These are phyloP conservation scores for Conticribra weissflogii DNA, from an alignment of 108 stramenopile species.

Conservation along the genomic window DNA sequence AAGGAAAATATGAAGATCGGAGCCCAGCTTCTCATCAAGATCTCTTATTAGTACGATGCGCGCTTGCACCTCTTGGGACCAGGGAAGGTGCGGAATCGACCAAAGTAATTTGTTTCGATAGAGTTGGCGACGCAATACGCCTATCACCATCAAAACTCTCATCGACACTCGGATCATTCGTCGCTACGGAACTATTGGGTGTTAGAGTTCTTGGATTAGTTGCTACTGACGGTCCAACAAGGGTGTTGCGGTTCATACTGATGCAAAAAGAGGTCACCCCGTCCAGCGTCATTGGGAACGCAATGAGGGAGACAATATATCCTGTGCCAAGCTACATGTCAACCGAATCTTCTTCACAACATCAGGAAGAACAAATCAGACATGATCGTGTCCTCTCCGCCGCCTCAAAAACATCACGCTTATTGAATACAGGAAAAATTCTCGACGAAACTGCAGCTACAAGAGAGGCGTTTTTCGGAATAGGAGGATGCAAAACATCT, in stretches of 20 bases:
- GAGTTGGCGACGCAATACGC: constrained; percentile 54
- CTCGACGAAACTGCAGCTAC: constrained; percentile 48
- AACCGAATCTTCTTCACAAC: neutral
- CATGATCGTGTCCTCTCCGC: constrained; percentile 1
- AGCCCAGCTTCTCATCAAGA: constrained; percentile 60
- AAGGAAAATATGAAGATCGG: constrained; percentile 66
- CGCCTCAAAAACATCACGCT: constrained; percentile 25
- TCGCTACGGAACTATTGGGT: constrained; percentile 32
- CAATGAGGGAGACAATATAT: constrained; percentile 24
- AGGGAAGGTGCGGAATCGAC: constrained; percentile 70
- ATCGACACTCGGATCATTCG: constrained; percentile 18
- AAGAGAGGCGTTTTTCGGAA: constrained; percentile 46
- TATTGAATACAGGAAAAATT: constrained; percentile 25
- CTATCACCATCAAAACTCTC: constrained; percentile 66
- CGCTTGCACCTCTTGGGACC: constrained; percentile 63
- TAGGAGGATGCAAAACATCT: constrained; percentile 6
- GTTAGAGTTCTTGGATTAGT: constrained; percentile 65
- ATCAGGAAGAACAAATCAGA: neutral
- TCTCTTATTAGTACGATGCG: constrained; percentile 59
- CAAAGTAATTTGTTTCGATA: constrained; percentile 61
- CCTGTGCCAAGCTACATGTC: constrained; percentile 10
- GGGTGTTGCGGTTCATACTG: constrained; percentile 55
- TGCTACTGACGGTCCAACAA: constrained; percentile 71
- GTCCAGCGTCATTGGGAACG: constrained; percentile 19
- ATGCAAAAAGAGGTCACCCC: constrained; percentile 24